Evolutionary conservation across 306 rosid species (phyloP).

Genomic region (Casuarina cunninghamiana): DNA sequence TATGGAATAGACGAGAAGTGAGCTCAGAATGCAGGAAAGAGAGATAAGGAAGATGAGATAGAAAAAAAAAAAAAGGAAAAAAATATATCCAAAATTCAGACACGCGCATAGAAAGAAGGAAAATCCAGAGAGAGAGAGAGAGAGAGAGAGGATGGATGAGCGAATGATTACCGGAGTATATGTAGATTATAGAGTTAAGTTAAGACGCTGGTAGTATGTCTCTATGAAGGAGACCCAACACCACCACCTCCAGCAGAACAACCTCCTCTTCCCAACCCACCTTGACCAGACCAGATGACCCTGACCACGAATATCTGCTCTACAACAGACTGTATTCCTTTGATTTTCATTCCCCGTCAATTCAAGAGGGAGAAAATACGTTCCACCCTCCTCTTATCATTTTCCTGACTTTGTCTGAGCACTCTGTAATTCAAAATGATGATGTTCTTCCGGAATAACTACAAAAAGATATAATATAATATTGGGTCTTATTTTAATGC

Average conservation of each 20-base stretch:
- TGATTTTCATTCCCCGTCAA: conserved; percentile 13
- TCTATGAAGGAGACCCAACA: conserved; percentile 20
- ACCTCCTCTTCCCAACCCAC: conserved; percentile 24
- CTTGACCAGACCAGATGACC: conserved; percentile 31
- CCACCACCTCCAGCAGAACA: conserved; percentile 22
- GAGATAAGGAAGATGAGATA: background rate
- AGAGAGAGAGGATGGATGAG: conserved; percentile 1
- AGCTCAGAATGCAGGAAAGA: too few species aligned
- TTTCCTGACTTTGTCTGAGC: background rate
- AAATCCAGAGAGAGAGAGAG: background rate
- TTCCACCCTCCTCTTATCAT: conserved; percentile 22
- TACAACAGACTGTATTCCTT: background rate
- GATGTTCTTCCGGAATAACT: conserved; percentile 47
- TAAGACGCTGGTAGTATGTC: conserved; percentile 3
- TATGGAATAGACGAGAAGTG: background rate
- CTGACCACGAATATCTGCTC: background rate
- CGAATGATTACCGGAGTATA: conserved; percentile 49
- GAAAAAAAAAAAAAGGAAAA: background rate
- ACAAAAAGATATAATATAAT: conserved; percentile 40
- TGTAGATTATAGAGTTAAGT: conserved; percentile 32
- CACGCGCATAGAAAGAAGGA: background rate
- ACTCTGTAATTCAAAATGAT: conserved; percentile 34
- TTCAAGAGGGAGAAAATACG: conserved; percentile 16
- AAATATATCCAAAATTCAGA: background rate
- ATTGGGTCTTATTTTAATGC: conserved; percentile 2